These are phyloP conservation scores for Neofusicoccum sp. DNA, from an alignment of 2,329 filamentous ascomycete genomes.

Conservation along the genomic window DNA sequence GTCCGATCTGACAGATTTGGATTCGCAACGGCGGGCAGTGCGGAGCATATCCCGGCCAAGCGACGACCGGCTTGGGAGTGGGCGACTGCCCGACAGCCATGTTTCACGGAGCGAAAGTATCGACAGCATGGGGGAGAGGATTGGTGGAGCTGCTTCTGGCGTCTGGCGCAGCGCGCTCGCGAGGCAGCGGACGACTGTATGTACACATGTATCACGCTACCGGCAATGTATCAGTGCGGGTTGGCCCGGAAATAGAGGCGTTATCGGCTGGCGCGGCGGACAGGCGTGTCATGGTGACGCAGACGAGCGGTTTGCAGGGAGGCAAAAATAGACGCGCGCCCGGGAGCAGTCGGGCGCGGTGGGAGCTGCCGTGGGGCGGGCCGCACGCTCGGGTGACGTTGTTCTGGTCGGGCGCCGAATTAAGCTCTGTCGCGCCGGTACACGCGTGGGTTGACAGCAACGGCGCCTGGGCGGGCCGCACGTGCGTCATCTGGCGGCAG, in stretches of 20 bases:
- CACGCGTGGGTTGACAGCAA: neutral
- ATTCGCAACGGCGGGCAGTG: neutral
- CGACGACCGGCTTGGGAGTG: neutral
- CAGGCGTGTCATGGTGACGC: neutral
- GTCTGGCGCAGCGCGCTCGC: neutral
- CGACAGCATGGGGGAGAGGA: neutral
- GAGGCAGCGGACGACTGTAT: neutral
- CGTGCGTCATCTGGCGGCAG: conserved; percentile 16
- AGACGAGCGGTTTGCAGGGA: no score
- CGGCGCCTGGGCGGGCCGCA: neutral
- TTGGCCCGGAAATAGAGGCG: neutral
- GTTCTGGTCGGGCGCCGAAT: neutral
- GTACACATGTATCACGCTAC: neutral
- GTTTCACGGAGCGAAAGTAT: neutral
- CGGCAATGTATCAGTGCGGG: conserved; percentile 6
- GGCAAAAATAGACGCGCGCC: neutral
- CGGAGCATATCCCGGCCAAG: conserved; percentile 1
- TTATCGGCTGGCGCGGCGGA: neutral
- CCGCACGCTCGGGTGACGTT: neutral
- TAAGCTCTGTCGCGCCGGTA: conserved; percentile 1
- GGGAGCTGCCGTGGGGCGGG: neutral
- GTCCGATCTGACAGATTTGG: neutral
- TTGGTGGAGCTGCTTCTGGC: neutral
- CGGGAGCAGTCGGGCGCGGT: no score
- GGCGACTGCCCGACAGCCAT: neutral